Conservation (phyloP, 2,329 filamentous ascomycete species). For the Ophiobolus disseminans region DNA sequence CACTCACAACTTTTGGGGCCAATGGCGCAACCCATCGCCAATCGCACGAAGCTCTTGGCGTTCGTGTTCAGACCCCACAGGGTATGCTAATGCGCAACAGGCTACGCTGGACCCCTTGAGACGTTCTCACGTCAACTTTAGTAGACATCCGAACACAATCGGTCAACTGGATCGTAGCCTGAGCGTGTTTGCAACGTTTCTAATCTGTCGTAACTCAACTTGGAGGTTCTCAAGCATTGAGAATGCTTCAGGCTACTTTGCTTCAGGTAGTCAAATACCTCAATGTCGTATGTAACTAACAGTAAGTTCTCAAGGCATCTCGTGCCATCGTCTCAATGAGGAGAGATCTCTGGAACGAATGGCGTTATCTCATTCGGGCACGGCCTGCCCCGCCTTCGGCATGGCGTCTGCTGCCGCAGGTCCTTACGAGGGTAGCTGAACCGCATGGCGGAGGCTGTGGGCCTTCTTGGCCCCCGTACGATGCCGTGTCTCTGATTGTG, state of each 20-base stretch:
- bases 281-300: no score
- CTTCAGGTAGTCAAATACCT: no score
- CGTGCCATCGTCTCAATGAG: no score
- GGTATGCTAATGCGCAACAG: conserved; percentile 2
- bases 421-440: conserved; percentile 16
- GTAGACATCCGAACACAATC: conserved; percentile 6
- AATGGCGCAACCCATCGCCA: conserved; percentile 14
- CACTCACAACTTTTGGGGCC: conserved; percentile 4
- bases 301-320: no score
- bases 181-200: no score
- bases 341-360: conserved; percentile 9
- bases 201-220: no score
- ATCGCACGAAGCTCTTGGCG: conserved; percentile 8
- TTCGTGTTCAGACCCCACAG: conserved; percentile 1
- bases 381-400: conserved; percentile 12
- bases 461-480: conserved; percentile 16
- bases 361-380: conserved; percentile 10
- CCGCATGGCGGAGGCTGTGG: conserved; percentile 14
- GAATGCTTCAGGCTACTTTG: no score
- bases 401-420: conserved; percentile 9
- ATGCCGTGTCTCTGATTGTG: conserved; percentile 19
- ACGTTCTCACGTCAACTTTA: conserved; percentile 3
- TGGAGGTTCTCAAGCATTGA: no score
- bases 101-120: conserved; percentile 2
- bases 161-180: no score